phyloP scores from a whole-genome alignment of 306 rosid species.

The Casuarina equisetifolia region DNA sequence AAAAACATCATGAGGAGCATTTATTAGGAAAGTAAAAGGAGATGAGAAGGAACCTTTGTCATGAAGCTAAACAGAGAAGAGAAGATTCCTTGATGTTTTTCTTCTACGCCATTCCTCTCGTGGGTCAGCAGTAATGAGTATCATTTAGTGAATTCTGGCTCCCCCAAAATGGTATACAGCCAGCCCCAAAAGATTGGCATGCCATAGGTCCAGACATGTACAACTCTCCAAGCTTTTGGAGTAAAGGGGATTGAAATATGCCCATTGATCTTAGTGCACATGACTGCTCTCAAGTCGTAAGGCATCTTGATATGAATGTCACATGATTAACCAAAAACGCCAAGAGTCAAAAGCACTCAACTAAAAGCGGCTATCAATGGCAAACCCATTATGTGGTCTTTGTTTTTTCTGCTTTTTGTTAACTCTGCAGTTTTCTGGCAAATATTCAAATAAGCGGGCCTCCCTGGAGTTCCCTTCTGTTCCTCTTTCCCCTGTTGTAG shows the following conservation, averaged over 20 bases:
- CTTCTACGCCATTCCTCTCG: background rate
- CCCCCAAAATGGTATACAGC: background rate
- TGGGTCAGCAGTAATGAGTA: background rate
- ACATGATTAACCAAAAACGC: constrained; percentile 3
- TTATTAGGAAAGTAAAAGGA: no score
- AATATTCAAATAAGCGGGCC: background rate
- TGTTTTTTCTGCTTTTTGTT: background rate
- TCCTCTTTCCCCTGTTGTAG: no score
- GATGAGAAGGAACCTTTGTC: no score
- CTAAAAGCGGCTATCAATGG: background rate
- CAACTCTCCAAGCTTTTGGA: constrained; percentile 33
- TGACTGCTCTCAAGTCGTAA: constrained; percentile 30
- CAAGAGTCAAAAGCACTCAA: background rate
- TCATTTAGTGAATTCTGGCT: background rate
- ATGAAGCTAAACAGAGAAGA: background rate
- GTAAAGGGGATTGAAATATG: constrained; percentile 19
- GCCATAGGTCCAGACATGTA: constrained; percentile 10
- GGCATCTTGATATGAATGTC: background rate
- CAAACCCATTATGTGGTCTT: background rate
- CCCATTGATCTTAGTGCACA: constrained; percentile 41
- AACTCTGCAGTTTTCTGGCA: background rate
- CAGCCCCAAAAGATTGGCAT: background rate
- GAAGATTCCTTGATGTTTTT: background rate
- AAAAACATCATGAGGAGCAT: no score
- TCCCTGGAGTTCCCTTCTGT: background rate